Evolutionary conservation across 1,139 yeast species (phyloP), one percentile per base, ranked within the genome.

Genomic region (Geotrichum candidum): DNA sequence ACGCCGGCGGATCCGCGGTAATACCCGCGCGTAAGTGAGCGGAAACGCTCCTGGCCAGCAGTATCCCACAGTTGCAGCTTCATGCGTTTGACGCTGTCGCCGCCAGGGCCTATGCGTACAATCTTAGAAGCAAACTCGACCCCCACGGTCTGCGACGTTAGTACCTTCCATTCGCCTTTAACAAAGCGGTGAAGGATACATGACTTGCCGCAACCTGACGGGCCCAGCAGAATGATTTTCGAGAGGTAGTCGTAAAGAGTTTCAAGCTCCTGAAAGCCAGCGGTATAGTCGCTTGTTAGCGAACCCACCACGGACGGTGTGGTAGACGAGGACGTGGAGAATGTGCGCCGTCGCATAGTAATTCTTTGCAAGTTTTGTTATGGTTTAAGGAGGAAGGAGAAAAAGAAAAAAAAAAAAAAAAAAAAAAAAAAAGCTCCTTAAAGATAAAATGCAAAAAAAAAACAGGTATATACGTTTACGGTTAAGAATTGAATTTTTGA

Each of bases 1-100:
- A 91, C 94, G 31, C 90, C 95, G 60, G 89, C 90, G n/a, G 89
- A 83, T 67, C 89, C 94, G 60, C 95, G 76, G 63, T 88, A 88
- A 69, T 88, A 88, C 41, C 89, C 85, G 18, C 94, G 86, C 58
- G 90, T 86, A 62, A 87, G 77, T 2, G 91, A 86, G 65, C 91
- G 76, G 70, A 87, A 84, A 67, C 92, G 73, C 71, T 87, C 95
- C 74, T 87, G 92, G 10, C 94, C 94, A 0, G 94, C 94, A 0
- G 94, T 87, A 70, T 87, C 94, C 94, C 94, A 87, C 31, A 73
- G 65, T 66, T 78, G 81, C 48, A 78, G 66, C 63, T 78, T 78
- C 64, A 78, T 67, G 60, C 74, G 70, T 41, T 72, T 67, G 56
- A 68, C 63, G 33, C 64, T 66, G n/a, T 65, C 61, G 18, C 70